phyloP scores from a whole-genome alignment of 805 yeast genomes.

The Lachancea meyersii region DNA sequence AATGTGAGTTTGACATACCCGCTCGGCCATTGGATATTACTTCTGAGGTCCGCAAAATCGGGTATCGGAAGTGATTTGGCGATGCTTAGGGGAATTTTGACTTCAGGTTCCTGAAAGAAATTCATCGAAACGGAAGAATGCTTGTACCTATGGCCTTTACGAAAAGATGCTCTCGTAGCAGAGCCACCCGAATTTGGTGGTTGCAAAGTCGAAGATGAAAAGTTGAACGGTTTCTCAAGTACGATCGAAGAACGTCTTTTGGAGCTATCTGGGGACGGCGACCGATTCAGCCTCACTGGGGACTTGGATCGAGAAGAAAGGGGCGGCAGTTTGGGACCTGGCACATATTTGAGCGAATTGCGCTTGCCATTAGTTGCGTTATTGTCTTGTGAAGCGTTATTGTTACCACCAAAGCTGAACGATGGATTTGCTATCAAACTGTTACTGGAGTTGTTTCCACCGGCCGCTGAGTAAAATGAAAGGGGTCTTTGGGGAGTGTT shows the following conservation, averaged over 20 bases:
- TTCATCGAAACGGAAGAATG: conserved; percentile 96
- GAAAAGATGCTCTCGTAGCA: conserved; percentile 49
- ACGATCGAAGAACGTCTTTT: conserved; percentile 19
- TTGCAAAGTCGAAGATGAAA: conserved; percentile 15
- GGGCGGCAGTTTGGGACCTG: conserved; percentile 29
- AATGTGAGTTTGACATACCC: conserved; percentile 48
- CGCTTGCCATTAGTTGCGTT: conserved; percentile 8
- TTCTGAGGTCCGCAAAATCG: conserved; percentile 49
- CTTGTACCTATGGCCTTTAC: conserved; percentile 92
- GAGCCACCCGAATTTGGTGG: conserved; percentile 15
- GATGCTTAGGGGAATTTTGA: conserved; percentile 64
- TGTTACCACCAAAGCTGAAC: conserved; percentile 29
- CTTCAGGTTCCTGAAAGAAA: conserved; percentile 87
- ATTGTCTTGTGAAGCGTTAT: conserved; percentile 1
- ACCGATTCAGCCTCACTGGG: conserved; percentile 19
- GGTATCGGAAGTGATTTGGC: conserved; percentile 55
- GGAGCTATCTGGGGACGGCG: conserved; percentile 25
- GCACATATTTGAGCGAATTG: conserved; percentile 28
- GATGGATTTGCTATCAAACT: conserved; percentile 29
- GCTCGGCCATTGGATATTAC: conserved; percentile 55
- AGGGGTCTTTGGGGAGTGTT: conserved; percentile 11
- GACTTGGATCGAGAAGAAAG: conserved; percentile 26
- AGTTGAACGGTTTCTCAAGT: conserved; percentile 28
- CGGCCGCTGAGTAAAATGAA: conserved; percentile 24
- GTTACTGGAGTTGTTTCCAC: conserved; percentile 32